Base-by-base conservation (phyloP, 306 rosid species). In the Dicorynia guianensis region DNA sequence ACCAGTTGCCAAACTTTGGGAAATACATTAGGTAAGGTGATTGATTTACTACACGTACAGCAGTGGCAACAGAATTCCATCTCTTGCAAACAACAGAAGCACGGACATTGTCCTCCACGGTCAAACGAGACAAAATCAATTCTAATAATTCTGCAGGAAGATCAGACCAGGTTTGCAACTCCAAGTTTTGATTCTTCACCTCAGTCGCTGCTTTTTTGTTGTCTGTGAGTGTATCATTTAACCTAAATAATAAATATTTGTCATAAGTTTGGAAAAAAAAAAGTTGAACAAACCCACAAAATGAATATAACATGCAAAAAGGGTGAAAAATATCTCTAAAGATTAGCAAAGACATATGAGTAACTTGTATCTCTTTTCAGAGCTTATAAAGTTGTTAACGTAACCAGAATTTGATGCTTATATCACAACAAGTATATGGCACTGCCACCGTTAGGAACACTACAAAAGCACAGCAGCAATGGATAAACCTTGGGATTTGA, bases 11-110 rank as follows among this genome's bases (percentile, higher is more conserved):
- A 56, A 25, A 80, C 81, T 83, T 90, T 10, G 96, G 91, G 72
- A 90, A 90, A 81, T 90, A 93, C 94, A 93, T 87, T 9, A 93
- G 87, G 90, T 91, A 84, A 0, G 92, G 97, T 4, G 96, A 77
- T 56, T 84, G 93, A 76, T 90, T 88, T 55, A 87, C 89, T 63
- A 90, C 79, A 13, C 92, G 89, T 43, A 93, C 92, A 69, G 94
- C 69, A 54, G 64, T 60, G 47, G 97, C 93, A 67, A 85, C 88
- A 50, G 76, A 86, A 39, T 86, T 62, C 96, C 97, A 92, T 55
- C 86, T 86, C 82, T 90, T 92, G 88, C 96, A 92, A 64, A 84
- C 97, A 30, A 47, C 84, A 40, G 93, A 93, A 25, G 89, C 89
- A 25, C 83, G 86, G 2, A 90, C 67, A 79, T 90, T 93, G 40